Percentiles rank a stretch among this genome's conserved stretches.
Evolutionary conservation across 2,329 filamentous ascomycete genomes (phyloP).

Genomic region (Biscogniauxia mediterranea): DNA sequence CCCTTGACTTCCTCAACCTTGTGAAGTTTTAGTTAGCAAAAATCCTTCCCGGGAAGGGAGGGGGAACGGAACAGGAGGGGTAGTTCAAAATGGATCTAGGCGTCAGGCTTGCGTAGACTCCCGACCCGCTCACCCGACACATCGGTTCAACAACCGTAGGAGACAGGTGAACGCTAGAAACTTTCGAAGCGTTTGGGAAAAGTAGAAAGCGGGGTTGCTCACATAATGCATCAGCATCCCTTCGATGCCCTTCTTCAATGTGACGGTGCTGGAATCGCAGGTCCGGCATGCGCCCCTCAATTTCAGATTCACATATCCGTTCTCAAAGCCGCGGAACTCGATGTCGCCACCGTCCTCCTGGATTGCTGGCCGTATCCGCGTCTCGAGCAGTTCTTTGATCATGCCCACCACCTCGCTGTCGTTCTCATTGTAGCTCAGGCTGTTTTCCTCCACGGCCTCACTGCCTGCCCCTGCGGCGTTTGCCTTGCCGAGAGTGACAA

Average conservation of each 20-base stretch:
- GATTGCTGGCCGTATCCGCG: conserved; percentile 89
- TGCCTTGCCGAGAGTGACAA: conserved; percentile 70
- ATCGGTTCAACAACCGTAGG: no score
- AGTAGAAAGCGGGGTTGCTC: conserved; percentile 39
- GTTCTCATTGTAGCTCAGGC: conserved; percentile 79
- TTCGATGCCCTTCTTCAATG: conserved; percentile 96
- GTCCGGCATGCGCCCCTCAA: conserved; percentile 90
- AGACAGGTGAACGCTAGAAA: no score
- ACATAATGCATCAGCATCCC: conserved; percentile 97
- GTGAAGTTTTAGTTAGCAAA: conserved; percentile 31
- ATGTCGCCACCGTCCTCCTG: conserved; percentile 98
- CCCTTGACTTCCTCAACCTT: conserved; percentile 97
- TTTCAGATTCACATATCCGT: conserved; percentile 83
- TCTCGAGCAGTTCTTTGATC: conserved; percentile 98
- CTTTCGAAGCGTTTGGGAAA: background rate
- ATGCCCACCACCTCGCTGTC: conserved; percentile 94
- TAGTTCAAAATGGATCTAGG: background rate
- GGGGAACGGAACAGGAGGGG: no score
- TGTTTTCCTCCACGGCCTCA: conserved; percentile 58
- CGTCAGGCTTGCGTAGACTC: background rate
- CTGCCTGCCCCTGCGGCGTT: conserved; percentile 43
- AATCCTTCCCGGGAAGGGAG: background rate
- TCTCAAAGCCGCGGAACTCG: conserved; percentile 85
- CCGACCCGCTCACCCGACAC: background rate
- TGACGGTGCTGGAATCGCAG: conserved; percentile 95